Evolutionary conservation across 805 yeast genomes (phyloP), one percentile per base, ranked within the genome.

Genomic region (Spathaspora sp.): DNA sequence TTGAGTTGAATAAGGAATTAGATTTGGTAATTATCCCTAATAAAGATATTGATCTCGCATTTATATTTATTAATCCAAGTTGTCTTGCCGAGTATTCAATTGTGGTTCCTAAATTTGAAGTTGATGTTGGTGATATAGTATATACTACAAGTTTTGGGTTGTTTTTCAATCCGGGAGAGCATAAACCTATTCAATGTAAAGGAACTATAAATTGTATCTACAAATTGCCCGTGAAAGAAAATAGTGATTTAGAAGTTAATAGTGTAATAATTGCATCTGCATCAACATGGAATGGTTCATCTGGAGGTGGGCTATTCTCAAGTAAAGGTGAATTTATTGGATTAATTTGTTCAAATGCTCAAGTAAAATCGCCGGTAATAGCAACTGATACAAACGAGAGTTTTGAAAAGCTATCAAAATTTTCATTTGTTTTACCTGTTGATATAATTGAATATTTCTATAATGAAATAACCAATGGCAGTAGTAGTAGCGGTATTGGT

Each of bases 231-330:
- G 10, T 48, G 3, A n/a, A 20, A 11, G 42, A 14, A 8, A 6
- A 26, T 43, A 18, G 38, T 38, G 11, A 59, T 52, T 3, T 53
- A 59, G 10, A 18, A 11, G 16, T 28, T 4, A 46, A 45, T 19
- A 28, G 42, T n/a, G 52, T 76, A 51, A 57, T 74, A 1, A 58
- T 75, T 0, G 61, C 76, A 0, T 72, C 80, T 0, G 64, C 78
- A 0, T 64, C 76, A 8, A 77, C 80, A 57, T 78, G 81, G 81
- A 72, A 76, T 49, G 82, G 82, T 1, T 76, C 81, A 3, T 73
- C 79, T 1, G 82, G 82, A 0, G 81, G 81, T 0, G 80, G 77
- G 0, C 57, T 77, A 2, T 67, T 74, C 43, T 51, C 52, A 17
- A 28, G 42, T 2, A 38, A 51, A 16, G 61, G 59, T n/a, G 54